Percentiles rank a stretch among this genome's conserved stretches.
phyloP scores from a whole-genome alignment of 257 asterid species.

The Solanum neorickii region DNA sequence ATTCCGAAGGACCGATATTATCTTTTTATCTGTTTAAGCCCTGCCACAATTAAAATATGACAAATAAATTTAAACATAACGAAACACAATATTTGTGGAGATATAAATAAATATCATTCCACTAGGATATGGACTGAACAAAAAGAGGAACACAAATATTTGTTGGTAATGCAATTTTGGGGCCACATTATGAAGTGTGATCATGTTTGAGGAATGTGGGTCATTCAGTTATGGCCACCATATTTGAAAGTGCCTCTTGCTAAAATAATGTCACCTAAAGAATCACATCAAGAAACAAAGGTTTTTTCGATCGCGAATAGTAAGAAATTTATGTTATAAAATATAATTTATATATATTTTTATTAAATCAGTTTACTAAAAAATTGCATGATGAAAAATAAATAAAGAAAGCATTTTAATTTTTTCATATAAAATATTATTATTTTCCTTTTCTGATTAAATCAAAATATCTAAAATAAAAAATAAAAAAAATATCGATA shows the following conservation, averaged over 20 bases:
- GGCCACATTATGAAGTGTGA: not conserved
- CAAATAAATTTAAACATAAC: not conserved
- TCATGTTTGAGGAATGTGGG: not conserved
- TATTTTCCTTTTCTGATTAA: no score
- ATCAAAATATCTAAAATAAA: not conserved
- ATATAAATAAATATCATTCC: not conserved
- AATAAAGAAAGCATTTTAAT: not conserved
- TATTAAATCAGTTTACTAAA: not conserved
- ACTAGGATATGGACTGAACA: not conserved
- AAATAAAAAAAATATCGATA: rapidly evolving
- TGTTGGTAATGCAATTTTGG: not conserved
- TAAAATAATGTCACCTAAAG: not conserved
- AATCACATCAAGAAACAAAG: not conserved
- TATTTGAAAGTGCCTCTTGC: not conserved
- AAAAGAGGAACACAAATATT: not conserved
- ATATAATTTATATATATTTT: not conserved
- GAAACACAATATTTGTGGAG: not conserved
- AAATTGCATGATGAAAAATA: not conserved
- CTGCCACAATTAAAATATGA: rapidly evolving
- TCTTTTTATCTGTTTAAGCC: not conserved
- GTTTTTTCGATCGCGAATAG: not conserved
- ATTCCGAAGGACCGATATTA: not conserved
- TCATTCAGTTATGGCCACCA: not conserved
- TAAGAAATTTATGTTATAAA: not conserved
- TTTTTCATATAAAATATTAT: no score